These are phyloP conservation scores for Lachancea sp. DNA, from an alignment of 805 yeast genomes.

Conservation along the genomic window DNA sequence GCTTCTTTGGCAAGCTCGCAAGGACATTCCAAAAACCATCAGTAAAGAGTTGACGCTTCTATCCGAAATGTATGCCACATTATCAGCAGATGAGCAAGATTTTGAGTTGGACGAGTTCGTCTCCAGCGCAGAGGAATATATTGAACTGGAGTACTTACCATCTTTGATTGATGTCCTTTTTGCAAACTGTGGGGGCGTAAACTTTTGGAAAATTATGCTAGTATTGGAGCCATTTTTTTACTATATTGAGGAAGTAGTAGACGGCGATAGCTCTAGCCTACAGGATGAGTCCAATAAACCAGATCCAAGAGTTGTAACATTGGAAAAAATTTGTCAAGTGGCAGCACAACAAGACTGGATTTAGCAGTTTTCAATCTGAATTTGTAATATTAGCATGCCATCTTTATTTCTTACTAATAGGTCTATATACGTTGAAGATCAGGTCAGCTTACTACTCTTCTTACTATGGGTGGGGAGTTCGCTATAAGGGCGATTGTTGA, in stretches of 20 bases:
- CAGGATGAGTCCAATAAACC: conserved; percentile 21
- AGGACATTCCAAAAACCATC: conserved; percentile 33
- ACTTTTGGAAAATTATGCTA: conserved; percentile 33
- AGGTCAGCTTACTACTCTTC: conserved; percentile 24
- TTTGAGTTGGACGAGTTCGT: conserved; percentile 34
- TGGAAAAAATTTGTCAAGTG: conserved; percentile 33
- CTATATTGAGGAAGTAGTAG: conserved; percentile 32
- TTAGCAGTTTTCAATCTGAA: conserved; percentile 5
- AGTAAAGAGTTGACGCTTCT: conserved; percentile 31
- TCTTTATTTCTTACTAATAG: neutral
- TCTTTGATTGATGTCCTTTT: conserved; percentile 29
- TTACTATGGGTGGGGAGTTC: conserved; percentile 37
- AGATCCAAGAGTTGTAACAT: conserved; percentile 33
- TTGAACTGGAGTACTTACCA: conserved; percentile 32
- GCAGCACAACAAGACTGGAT: conserved; percentile 36
- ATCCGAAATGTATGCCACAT: conserved; percentile 33
- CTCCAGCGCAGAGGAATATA: conserved; percentile 34
- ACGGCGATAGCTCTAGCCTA: conserved; percentile 15
- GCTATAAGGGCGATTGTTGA: conserved; percentile 36
- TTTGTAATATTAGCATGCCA: neutral
- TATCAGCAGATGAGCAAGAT: conserved; percentile 35
- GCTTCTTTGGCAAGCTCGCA: conserved; percentile 31
- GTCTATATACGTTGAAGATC: conserved; percentile 3
- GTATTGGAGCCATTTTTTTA: conserved; percentile 34
- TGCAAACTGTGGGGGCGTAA: conserved; percentile 24